These are phyloP conservation scores for Suillus occidentalis DNA, from an alignment of 768 basidiomycete species.

Conservation along the genomic window DNA sequence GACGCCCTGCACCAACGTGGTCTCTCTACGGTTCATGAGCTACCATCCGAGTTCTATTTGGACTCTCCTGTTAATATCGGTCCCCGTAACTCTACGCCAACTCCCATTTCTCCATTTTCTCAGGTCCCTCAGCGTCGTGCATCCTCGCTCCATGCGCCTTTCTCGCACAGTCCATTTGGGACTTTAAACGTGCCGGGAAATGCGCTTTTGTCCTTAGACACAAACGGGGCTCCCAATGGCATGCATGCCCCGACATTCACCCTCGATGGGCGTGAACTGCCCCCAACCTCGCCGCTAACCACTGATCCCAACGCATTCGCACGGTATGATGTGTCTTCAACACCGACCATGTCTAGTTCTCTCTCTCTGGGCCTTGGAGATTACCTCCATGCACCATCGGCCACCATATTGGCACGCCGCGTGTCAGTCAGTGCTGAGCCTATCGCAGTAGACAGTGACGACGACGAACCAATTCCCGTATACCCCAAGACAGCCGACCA, in stretches of 20 bases:
- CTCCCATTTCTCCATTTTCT: conserved; percentile 57
- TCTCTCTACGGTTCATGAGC: conserved; percentile 47
- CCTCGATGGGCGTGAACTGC: conserved; percentile 56
- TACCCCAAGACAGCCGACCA: conserved; percentile 83
- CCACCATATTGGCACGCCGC: conserved; percentile 84
- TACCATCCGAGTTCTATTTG: conserved; percentile 58
- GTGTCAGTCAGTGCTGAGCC: conserved; percentile 97
- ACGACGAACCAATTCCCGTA: conserved; percentile 68
- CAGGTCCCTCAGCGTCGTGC: conserved; percentile 49
- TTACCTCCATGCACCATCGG: conserved; percentile 69
- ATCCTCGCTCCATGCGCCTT: conserved; percentile 51
- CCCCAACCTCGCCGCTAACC: conserved; percentile 62
- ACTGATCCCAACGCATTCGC: conserved; percentile 48
- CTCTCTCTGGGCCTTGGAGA: conserved; percentile 50
- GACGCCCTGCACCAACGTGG: conserved; percentile 59
- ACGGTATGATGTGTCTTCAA: conserved; percentile 45
- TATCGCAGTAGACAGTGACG: conserved; percentile 74
- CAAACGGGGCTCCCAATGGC: conserved; percentile 26
- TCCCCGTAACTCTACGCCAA: conserved; percentile 33
- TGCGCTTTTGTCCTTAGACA: conserved; percentile 60
- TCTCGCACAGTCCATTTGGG: conserved; percentile 71
- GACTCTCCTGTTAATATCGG: conserved; percentile 46
- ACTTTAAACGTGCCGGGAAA: conserved; percentile 81
- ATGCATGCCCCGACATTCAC: conserved; percentile 55
- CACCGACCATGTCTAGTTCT: conserved; percentile 45